These are phyloP conservation scores for Cystobasidium sp. DNA, from an alignment of 1,284 basidiomycete species.

Conservation along the genomic window DNA sequence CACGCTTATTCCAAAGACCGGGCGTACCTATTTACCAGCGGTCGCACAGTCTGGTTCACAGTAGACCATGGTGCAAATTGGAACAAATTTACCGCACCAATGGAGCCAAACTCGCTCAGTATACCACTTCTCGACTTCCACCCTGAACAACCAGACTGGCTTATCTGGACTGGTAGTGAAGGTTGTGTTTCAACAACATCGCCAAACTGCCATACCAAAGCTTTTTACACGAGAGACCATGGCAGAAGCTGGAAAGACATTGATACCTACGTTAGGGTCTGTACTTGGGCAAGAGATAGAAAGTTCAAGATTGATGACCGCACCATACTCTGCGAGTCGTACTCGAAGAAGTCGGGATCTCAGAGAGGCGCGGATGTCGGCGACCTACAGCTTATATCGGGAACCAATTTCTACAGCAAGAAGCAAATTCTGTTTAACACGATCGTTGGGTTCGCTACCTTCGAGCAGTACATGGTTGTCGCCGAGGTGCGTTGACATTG, in stretches of 20 bases:
- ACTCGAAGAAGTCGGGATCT: constrained; percentile 76
- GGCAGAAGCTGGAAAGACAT: constrained; percentile 77
- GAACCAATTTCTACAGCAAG: constrained; percentile 72
- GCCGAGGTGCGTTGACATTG: constrained; percentile 71
- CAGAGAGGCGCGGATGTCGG: constrained; percentile 70
- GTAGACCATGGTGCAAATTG: constrained; percentile 76
- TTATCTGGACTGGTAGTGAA: constrained; percentile 85
- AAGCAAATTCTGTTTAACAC: constrained; percentile 79
- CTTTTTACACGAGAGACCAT: constrained; percentile 75
- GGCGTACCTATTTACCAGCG: constrained; percentile 83
- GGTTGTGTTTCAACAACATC: constrained; percentile 64
- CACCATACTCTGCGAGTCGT: constrained; percentile 91
- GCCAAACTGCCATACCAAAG: constrained; percentile 68
- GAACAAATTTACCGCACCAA: constrained; percentile 67
- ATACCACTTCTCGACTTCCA: constrained; percentile 85
- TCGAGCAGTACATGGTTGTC: constrained; percentile 92
- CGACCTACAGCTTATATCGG: constrained; percentile 77
- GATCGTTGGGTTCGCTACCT: constrained; percentile 93
- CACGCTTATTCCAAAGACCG: constrained; percentile 78
- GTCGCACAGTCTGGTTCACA: constrained; percentile 73
- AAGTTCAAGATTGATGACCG: constrained; percentile 77
- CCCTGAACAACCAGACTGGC: constrained; percentile 73
- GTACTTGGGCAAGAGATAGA: constrained; percentile 85
- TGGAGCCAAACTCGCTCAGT: constrained; percentile 77
- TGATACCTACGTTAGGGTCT: constrained; percentile 85